Percentiles rank a stretch among this genome's conserved stretches.
phyloP scores from a whole-genome alignment of 2,329 filamentous ascomycete species.

The Talaromyces amestolkiae region DNA sequence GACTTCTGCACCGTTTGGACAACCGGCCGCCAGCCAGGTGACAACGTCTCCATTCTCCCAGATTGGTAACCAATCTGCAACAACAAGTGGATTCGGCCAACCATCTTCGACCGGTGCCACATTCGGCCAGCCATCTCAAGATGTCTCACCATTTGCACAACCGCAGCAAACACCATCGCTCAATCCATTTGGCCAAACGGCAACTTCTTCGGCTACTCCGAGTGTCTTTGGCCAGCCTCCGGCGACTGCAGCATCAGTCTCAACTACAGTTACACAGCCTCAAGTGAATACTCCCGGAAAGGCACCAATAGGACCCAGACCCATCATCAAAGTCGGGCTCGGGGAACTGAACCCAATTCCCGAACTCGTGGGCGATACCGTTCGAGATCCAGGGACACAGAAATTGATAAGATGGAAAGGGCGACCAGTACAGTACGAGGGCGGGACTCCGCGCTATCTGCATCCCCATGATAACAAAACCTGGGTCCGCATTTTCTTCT shows the following conservation, averaged over 20 bases:
- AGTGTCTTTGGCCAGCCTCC: slow-evolving; percentile 31
- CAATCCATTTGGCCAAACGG: slow-evolving; percentile 28
- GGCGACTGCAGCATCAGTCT: slow-evolving; percentile 24
- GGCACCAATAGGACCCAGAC: slow-evolving; percentile 27
- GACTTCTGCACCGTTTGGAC: slow-evolving; percentile 43
- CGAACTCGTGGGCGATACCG: slow-evolving; percentile 37
- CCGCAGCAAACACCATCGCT: slow-evolving; percentile 10
- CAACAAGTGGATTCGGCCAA: slow-evolving; percentile 21
- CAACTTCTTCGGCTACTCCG: slow-evolving; percentile 28
- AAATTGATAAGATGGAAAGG: slow-evolving; percentile 61
- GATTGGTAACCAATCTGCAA: slow-evolving; percentile 21
- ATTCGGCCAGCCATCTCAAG: slow-evolving; percentile 15
- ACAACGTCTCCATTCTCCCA: slow-evolving; percentile 35
- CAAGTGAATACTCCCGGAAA: slow-evolving; percentile 20
- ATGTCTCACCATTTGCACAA: slow-evolving; percentile 31
- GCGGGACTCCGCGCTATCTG: slow-evolving; percentile 53
- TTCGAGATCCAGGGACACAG: slow-evolving; percentile 35
- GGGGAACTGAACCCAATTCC: slow-evolving; percentile 38
- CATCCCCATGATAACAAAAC: slow-evolving; percentile 53
- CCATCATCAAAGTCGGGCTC: slow-evolving; percentile 29
- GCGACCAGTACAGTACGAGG: slow-evolving; percentile 58
- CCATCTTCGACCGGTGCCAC: slow-evolving; percentile 3
- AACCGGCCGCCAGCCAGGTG: slow-evolving; percentile 31
- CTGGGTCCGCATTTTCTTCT: slow-evolving; percentile 69
- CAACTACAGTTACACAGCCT: slow-evolving; percentile 32